A percentile compares a stretch with the other conserved stretches of the same genome.
These are phyloP conservation scores for Colletotrichum sp. DNA, from an alignment of 2,329 filamentous ascomycete genomes.

Conservation along the genomic window DNA sequence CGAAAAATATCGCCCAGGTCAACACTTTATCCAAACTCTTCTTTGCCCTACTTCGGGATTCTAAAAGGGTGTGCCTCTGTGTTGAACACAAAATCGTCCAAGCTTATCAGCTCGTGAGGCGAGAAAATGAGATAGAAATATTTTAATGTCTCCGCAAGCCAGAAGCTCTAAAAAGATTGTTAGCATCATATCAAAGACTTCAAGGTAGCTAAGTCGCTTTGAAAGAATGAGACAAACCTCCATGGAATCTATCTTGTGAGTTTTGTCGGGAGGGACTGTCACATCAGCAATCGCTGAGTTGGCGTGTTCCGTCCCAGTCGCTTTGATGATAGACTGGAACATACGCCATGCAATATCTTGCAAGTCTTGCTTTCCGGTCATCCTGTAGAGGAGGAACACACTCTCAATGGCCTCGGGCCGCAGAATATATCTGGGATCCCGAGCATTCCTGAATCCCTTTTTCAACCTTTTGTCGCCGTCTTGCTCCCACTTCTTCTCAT, in stretches of 20 bases:
- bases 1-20: background rate
- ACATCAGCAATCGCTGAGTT: constrained; percentile 55
- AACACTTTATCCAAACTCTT: background rate
- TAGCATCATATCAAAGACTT: background rate
- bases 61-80: constrained; percentile 56
- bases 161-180: constrained; percentile 62
- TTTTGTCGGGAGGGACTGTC: constrained; percentile 53
- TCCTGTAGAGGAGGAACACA: constrained; percentile 58
- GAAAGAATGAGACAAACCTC: constrained; percentile 25
- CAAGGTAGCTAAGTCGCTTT: background rate
- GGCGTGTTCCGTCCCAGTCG: constrained; percentile 51
- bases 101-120: constrained; percentile 64
- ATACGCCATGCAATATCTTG: constrained; percentile 59
- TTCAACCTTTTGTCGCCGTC: constrained; percentile 29
- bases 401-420: constrained; percentile 59
- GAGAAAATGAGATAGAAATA: constrained; percentile 78
- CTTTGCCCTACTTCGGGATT: background rate
- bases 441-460: constrained; percentile 67
- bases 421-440: constrained; percentile 54
- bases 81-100: constrained; percentile 72
- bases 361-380: constrained; percentile 51
- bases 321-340: constrained; percentile 51
- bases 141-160: constrained; percentile 76
- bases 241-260: constrained; percentile 42
- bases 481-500: constrained; percentile 26